These are phyloP conservation scores for Notholithocarpus densiflorus DNA, from an alignment of 306 rosid species.

Conservation along the genomic window DNA sequence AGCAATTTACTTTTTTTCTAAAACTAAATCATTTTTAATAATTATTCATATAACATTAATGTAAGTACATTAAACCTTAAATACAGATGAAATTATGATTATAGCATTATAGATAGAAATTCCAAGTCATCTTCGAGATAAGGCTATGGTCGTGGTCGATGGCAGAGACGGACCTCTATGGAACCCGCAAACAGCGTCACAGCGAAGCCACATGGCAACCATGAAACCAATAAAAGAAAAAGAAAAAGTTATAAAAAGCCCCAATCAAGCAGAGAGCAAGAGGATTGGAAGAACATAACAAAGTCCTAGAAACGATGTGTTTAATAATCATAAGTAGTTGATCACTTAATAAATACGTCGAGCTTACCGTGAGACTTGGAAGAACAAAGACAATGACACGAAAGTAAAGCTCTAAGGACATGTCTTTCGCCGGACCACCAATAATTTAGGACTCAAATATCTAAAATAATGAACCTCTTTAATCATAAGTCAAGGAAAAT, in stretches of 20 bases:
- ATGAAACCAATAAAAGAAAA: not conserved
- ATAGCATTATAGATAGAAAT: not conserved
- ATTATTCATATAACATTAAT: too few relatives aligned
- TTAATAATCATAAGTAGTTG: not conserved
- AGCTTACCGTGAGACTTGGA: not conserved
- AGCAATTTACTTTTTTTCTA: too few relatives aligned
- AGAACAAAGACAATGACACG: slow-evolving; percentile 19
- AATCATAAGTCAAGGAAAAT: not conserved
- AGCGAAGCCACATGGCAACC: not conserved
- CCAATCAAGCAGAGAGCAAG: too few relatives aligned
- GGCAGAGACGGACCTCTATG: not conserved
- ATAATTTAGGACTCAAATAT: slow-evolving; percentile 38
- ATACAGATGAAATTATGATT: too few relatives aligned
- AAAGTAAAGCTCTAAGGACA: slow-evolving; percentile 9
- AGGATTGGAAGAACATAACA: not conserved
- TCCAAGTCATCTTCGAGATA: not conserved
- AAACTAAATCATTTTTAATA: too few relatives aligned
- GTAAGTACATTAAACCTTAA: too few relatives aligned
- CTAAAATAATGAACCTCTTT: slow-evolving; percentile 8
- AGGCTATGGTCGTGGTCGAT: not conserved
- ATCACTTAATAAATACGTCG: not conserved
- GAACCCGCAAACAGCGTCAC: not conserved
- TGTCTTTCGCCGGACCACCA: slow-evolving; percentile 35
- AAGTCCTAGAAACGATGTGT: not conserved
- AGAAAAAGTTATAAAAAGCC: not conserved